Conservation (phyloP, 2,329 filamentous ascomycete genomes). For the Fusarium devonianum region DNA sequence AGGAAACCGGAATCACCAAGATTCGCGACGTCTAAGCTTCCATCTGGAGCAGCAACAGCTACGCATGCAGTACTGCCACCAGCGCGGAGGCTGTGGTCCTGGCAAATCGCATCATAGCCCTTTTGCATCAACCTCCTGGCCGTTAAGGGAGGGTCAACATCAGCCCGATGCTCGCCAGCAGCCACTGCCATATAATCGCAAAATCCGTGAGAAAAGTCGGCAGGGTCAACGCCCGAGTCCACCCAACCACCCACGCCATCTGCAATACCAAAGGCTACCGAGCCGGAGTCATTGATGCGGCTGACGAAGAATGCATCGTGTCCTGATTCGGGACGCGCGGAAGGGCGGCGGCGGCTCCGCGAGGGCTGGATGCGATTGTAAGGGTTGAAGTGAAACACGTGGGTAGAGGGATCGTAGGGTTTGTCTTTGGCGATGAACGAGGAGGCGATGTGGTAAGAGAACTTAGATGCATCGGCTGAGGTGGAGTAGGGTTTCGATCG, state of each 20-base stretch:
- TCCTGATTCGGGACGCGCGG: conserved; percentile 74
- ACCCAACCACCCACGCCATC: conserved; percentile 97
- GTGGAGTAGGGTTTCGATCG: conserved; percentile 38
- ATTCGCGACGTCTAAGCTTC: conserved; percentile 86
- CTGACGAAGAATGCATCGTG: conserved; percentile 97
- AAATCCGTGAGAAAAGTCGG: conserved; percentile 92
- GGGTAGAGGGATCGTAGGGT: conserved; percentile 70
- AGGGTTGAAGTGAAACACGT: conserved; percentile 77
- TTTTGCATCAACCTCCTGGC: conserved; percentile 78
- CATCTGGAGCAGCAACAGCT: conserved; percentile 76
- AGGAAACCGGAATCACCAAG: conserved; percentile 95
- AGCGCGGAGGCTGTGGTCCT: conserved; percentile 75
- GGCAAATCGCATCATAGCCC: conserved; percentile 83
- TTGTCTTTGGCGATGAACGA: conserved; percentile 78
- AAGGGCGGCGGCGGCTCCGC: conserved; percentile 44
- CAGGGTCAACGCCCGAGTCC: conserved; percentile 90
- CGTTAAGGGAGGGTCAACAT: conserved; percentile 53
- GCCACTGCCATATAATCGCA: conserved; percentile 91
- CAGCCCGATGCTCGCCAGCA: conserved; percentile 64
- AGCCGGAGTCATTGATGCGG: conserved; percentile 73
- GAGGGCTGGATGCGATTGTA: conserved; percentile 65
- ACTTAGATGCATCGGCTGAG: conserved; percentile 44
- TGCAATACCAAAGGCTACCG: conserved; percentile 85
- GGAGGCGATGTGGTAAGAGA: conserved; percentile 75
- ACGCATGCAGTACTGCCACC: conserved; percentile 94